Evolutionary conservation across 164 flowering plant genomes (phyloP), one percentile per base, ranked within the genome.

Genomic region (Malania oleifera): DNA sequence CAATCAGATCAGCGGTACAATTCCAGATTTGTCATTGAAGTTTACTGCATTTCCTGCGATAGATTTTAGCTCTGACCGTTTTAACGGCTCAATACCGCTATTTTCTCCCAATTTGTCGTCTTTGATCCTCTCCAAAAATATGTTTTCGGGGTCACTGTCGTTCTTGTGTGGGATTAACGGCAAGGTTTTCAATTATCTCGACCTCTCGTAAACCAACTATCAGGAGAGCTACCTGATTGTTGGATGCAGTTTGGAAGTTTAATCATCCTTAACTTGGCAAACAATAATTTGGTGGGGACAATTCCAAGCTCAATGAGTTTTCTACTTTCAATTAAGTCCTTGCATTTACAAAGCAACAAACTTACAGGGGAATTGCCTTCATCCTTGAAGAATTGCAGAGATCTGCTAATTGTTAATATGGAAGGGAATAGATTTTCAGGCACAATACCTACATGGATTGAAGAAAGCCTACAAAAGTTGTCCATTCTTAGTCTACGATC

Each of bases 401-500:
- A 2, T 0, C 26, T 59, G 31, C 0, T 4, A 18, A 22, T 23
- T 17, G 0, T 59, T 3, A 48, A 59, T n/a, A 8, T 59, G 7
- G 63, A 55, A 24, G 45, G n/a, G 5, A 59, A 59, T 10, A 48
- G 11, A 48, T 15, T 59, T 15, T 59, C 63, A 8, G 46, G 45
- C 7, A 38, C 19, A 23, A 48, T 59, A 35, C 63, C 63, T 15
- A 15, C 15, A 48, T 59, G 54, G 55, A 41, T 37, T 8, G 63
- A 35, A 3, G 6, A 24, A 17, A 59, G 7, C 29, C 46, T 49
- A 31, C 6, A 31, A 4, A 4, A 14, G 0, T 38, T 59, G 63
- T 9, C 10, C 1, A 25, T 59, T 48, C 46, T 59, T 8, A 8
- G 55, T 3, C 41, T 49, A 1, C 0, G 24, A 25, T 49, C 54